Conservation (phyloP, 495 filamentous ascomycete species). For the Hypoxylon fragiforme region DNA sequence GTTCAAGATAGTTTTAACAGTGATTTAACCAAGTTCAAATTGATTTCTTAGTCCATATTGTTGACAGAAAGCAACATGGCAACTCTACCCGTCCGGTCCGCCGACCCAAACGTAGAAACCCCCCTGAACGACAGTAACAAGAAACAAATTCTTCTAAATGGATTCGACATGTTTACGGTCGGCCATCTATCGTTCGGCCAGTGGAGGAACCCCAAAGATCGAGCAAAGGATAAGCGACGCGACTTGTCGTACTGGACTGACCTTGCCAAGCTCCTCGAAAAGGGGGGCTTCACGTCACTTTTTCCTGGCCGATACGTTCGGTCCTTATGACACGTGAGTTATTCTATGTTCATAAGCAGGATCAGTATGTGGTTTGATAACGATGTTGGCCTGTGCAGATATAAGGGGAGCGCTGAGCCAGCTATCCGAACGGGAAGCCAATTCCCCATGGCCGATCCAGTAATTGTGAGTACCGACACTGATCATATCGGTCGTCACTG, state of each 20-base stretch:
- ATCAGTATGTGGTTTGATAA: no score
- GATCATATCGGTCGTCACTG: no score
- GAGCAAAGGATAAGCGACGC: neutral
- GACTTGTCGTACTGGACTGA: neutral
- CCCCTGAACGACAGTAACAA: neutral
- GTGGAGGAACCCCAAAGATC: neutral
- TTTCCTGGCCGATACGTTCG: neutral
- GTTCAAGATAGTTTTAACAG: no score
- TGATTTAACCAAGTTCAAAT: no score
- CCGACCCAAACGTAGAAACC: neutral
- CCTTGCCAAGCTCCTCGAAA: neutral
- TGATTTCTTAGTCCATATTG: no score
- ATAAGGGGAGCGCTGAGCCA: neutral
- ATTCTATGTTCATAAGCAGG: neutral
- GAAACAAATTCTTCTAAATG: neutral
- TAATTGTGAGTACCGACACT: neutral
- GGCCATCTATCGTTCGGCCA: neutral
- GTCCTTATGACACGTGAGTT: neutral
- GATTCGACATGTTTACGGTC: neutral
- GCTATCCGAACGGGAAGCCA: neutral
- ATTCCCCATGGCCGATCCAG: neutral
- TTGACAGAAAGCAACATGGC: neutral
- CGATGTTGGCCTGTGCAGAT: neutral
- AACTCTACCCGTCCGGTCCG: neutral
- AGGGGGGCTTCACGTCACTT: neutral